Conservation (phyloP, 768 basidiomycete species). For the Lactifluus piperatus region DNA sequence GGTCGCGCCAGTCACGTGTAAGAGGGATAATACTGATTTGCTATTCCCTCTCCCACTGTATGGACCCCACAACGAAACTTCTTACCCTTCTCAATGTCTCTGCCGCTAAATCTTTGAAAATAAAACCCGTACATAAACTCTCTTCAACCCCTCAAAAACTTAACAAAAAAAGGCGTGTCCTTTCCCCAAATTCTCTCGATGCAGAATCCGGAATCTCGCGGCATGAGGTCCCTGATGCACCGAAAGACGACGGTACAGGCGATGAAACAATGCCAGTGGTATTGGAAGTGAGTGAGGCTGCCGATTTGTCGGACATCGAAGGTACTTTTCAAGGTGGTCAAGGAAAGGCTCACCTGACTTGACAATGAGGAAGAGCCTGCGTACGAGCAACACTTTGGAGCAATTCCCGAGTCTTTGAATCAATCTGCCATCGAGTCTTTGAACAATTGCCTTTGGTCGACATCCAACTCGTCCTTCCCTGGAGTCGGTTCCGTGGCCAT, state of each 20-base stretch:
- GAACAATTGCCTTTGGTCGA: conserved; percentile 51
- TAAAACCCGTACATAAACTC: conserved; percentile 34
- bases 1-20: conserved; percentile 13
- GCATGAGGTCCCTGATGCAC: conserved; percentile 14
- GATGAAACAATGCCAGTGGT: conserved; percentile 15
- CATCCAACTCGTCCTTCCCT: conserved; percentile 39
- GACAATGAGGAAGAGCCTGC: conserved; percentile 29
- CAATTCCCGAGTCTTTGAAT: conserved; percentile 42
- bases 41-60: conserved; percentile 25
- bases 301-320: conserved; percentile 14
- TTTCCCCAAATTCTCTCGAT: conserved; percentile 28
- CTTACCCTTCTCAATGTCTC: conserved; percentile 88
- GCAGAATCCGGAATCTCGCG: neutral
- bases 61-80: conserved; percentile 72
- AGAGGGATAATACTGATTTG: neutral
- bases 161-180: conserved; percentile 60
- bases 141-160: conserved; percentile 47
- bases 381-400: conserved; percentile 73
- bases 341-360: neutral
- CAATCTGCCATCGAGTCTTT: conserved; percentile 42
- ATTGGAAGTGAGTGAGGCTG: neutral
- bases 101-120: conserved; percentile 60
- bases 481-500: conserved; percentile 50
- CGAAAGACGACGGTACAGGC: conserved; percentile 10
- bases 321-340: conserved; percentile 9